Base-by-base conservation (phyloP, 805 yeast species). In the Lachancea nothofagi region DNA sequence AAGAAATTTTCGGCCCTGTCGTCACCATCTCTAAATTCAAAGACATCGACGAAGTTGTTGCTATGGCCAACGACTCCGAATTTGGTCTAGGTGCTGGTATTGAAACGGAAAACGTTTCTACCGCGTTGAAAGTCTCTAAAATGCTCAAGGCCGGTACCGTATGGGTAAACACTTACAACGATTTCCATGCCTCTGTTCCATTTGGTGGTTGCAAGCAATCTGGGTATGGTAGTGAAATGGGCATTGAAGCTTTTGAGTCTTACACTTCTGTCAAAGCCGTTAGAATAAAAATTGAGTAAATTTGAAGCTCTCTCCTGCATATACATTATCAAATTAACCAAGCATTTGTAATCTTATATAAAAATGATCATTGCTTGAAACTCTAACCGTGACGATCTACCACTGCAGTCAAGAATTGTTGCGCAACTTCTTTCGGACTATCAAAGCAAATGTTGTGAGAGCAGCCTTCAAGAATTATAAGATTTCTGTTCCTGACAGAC, bases 181-280 rank as follows among this genome's bases (percentile, higher is more conserved):
- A 80, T 60, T 80, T 82, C 75, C 78, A 82, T 59, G 75, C 73
- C 38, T 67, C 72, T 61, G 83, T 80, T 61, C 89, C 90, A 66
- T 83, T 83, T 57, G 90, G 90, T 62, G 90, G 90, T 58, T 80
- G 67, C 70, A 79, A 80, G 58, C 80, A 80, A 67, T 77, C 85
- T 46, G 90, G 90, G 64, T 74, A 81, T 61, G 93, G 93, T 62
- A 79, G 86, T 71, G 93, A 83, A 70, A 80, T 83, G 89, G 93
- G 93, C 65, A 64, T 65, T 33, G 88, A 82, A 59, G 87, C 83
- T 38, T 72, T 80, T 49, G 86, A 80, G 50, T 77, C 78, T 69
- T 83, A 82, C 72, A 76, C 83, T 43, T 87, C 81, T 64, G 71
- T 71, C 48, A 83, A 82, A 67, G 84, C 86, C 48, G 83, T 83